Evolutionary conservation across 2,329 filamentous ascomycete species (phyloP).

Genomic region (Pseudocercospora vitis): DNA sequence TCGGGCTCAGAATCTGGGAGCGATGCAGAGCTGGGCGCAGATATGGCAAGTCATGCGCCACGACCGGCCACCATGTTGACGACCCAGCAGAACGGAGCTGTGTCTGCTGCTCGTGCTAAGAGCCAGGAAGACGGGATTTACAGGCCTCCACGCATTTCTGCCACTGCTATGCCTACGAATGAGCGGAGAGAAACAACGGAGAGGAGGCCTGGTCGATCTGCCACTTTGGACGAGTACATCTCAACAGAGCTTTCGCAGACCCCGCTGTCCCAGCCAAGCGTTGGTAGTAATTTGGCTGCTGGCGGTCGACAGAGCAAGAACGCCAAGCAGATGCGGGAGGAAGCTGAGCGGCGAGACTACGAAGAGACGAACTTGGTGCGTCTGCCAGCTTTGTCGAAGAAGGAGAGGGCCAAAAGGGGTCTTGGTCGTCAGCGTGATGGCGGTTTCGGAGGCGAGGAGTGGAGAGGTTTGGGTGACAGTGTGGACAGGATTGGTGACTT

Average conservation of each 20-base stretch:
- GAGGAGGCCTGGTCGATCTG: conserved; percentile 68
- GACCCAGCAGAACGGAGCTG: conserved; percentile 32
- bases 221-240: conserved; percentile 89
- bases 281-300: conserved; percentile 78
- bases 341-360: conserved; percentile 78
- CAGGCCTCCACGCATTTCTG: conserved; percentile 81
- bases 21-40: conserved; percentile 46
- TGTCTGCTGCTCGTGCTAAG: conserved; percentile 34
- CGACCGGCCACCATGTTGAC: conserved; percentile 55
- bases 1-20: conserved; percentile 40
- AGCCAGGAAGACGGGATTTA: conserved; percentile 68
- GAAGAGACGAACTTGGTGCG: conserved; percentile 92
- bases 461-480: conserved; percentile 79
- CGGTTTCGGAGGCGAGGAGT: conserved; percentile 90
- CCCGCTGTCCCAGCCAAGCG: conserved; percentile 81
- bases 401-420: conserved; percentile 67
- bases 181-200: conserved; percentile 61
- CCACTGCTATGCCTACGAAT: conserved; percentile 67
- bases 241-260: conserved; percentile 77
- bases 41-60: conserved; percentile 63
- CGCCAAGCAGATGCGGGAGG: conserved; percentile 69
- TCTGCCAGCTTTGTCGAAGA: conserved; percentile 83
- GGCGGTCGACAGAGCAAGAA: conserved; percentile 80
- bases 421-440: conserved; percentile 45
- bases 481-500: conserved; percentile 82